phyloP scores from a whole-genome alignment of 805 yeast species.

The Yarrowia sp. region DNA sequence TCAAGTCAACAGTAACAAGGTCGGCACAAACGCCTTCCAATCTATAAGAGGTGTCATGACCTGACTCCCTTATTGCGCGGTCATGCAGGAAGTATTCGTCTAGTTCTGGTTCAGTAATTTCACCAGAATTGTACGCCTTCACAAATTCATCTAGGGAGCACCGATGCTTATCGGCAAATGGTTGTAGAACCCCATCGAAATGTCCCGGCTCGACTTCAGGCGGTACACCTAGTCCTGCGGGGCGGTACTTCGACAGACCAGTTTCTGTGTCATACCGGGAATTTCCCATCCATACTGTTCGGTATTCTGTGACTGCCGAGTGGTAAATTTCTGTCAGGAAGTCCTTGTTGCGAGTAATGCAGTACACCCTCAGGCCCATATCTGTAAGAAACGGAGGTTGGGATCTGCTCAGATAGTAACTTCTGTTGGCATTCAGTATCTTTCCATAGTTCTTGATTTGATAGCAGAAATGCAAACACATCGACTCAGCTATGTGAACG shows the following conservation, averaged over 20 bases:
- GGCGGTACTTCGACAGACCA: constrained; percentile 85
- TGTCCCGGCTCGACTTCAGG: constrained; percentile 95
- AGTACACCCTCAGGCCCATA: constrained; percentile 71
- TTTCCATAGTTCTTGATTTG: constrained; percentile 90
- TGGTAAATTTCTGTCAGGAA: constrained; percentile 60
- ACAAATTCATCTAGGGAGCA: constrained; percentile 61
- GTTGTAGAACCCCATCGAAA: constrained; percentile 65
- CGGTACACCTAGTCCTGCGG: constrained; percentile 89
- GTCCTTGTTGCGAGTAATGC: constrained; percentile 46
- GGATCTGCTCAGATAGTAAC: constrained; percentile 84
- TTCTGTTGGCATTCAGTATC: constrained; percentile 88
- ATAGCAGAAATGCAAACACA: constrained; percentile 88
- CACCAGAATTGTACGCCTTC: constrained; percentile 61
- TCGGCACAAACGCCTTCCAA: constrained; percentile 86
- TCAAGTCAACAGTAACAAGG: constrained; percentile 86
- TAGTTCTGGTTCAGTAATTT: constrained; percentile 68
- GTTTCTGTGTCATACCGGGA: constrained; percentile 74
- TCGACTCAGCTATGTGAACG: constrained; percentile 72
- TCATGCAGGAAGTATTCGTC: constrained; percentile 90
- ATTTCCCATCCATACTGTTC: constrained; percentile 67
- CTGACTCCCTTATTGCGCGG: constrained; percentile 92
- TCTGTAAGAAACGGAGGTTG: constrained; percentile 97
- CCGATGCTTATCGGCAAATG: constrained; percentile 62
- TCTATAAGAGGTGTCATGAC: constrained; percentile 91
- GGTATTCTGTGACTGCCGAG: constrained; percentile 86